A percentile compares a stretch with the other conserved stretches of the same genome.
Evolutionary conservation across 2,329 filamentous ascomycete genomes (phyloP).

Genomic region (Blumeria hordei): DNA sequence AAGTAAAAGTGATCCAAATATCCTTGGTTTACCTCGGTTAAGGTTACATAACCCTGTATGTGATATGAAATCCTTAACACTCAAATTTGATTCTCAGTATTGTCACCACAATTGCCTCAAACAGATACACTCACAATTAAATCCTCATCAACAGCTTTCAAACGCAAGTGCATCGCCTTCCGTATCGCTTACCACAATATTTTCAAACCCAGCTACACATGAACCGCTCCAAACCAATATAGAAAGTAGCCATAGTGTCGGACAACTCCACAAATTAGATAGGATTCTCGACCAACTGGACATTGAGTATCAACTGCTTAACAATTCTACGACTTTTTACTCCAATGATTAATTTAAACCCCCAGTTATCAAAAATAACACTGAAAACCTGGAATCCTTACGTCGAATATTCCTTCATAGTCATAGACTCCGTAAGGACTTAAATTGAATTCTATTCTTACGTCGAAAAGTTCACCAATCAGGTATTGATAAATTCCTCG

Average conservation of each 20-base stretch:
- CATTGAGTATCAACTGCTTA: background rate
- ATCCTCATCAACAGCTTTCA: background rate
- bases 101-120: background rate
- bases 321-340: background rate
- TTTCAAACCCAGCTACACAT: background rate
- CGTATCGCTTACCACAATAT: background rate
- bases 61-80: background rate
- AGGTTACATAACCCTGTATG: background rate
- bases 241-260: background rate
- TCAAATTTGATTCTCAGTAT: background rate
- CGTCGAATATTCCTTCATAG: too few species aligned
- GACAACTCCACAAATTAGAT: background rate
- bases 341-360: background rate
- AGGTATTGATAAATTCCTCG: background rate
- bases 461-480: background rate
- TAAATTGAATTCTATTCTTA: too few species aligned
- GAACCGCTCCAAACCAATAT: background rate
- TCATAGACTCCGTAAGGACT: too few species aligned
- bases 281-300: background rate
- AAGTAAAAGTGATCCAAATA: background rate
- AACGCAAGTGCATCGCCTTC: background rate
- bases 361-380: background rate
- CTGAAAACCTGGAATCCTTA: background rate
- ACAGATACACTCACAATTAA: background rate
- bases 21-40: background rate